phyloP scores from a whole-genome alignment of 257 asterid species.

The Salvia splendens region DNA sequence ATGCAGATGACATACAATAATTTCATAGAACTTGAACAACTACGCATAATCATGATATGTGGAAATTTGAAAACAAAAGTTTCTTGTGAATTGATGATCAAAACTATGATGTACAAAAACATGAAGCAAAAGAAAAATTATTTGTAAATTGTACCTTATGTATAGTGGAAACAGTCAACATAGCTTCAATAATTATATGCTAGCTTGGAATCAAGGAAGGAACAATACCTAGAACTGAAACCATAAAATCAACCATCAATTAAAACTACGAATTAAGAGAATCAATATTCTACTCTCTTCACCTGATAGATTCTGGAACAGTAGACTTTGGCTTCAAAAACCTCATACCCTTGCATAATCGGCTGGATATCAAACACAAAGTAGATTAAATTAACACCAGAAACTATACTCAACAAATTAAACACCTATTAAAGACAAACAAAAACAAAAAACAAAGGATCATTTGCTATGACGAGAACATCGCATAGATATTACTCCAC shows the following conservation, averaged over 20 bases:
- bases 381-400: constrained; percentile 17
- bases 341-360: constrained; percentile 5
- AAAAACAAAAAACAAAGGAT: not conserved
- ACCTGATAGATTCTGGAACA: not conserved
- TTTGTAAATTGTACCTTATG: constrained; percentile 1
- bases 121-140: not conserved
- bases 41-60: not conserved
- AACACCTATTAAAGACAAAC: not conserved
- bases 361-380: not conserved
- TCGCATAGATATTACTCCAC: not conserved
- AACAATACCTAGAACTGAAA: constrained; percentile 22
- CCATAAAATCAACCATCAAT: not conserved
- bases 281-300: not conserved
- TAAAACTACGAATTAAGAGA: not conserved
- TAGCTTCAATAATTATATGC: constrained; percentile 8
- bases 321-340: constrained; percentile 8
- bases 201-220: not conserved
- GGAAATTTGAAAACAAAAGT: not conserved
- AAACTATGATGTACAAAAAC: not conserved
- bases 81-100: not conserved
- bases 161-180: not conserved
- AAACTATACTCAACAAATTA: not conserved
- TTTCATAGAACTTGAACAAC: not conserved
- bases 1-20: not conserved
- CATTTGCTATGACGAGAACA: not conserved